A percentile compares a stretch with the other conserved stretches of the same genome.
Conservation (phyloP, 1,139 yeast species). For the Yamadazyma blattariae region DNA sequence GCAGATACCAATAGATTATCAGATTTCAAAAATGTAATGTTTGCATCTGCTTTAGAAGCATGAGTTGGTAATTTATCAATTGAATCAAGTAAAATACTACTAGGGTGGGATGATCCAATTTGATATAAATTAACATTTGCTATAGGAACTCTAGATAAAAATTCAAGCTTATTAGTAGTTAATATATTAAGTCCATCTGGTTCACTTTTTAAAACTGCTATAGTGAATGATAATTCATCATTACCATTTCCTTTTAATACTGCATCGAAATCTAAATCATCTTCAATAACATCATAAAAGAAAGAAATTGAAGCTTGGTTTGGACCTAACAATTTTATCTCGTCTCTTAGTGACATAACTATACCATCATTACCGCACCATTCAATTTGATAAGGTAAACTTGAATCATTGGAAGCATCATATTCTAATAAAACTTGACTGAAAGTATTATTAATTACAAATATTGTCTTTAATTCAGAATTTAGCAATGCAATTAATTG, state of each 20-base stretch:
- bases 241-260: constrained; percentile 20
- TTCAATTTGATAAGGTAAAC: constrained; percentile 43
- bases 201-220: constrained; percentile 48
- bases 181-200: constrained; percentile 71
- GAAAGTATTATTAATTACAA: constrained; percentile 53
- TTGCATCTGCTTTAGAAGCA: constrained; percentile 84
- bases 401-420: constrained; percentile 35
- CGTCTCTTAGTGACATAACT: constrained; percentile 58
- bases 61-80: constrained; percentile 67
- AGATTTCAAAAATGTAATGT: constrained; percentile 55
- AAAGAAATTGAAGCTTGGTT: constrained; percentile 55
- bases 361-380: constrained; percentile 93
- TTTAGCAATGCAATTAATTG: constrained; percentile 59
- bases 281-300: constrained; percentile 38
- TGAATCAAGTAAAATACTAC: constrained; percentile 81
- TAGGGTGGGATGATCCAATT: constrained; percentile 81
- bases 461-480: constrained; percentile 39
- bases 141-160: constrained; percentile 62
- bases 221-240: constrained; percentile 28
- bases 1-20: constrained; percentile 56
- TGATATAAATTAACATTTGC: constrained; percentile 63
- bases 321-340: constrained; percentile 70
- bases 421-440: constrained; percentile 53
- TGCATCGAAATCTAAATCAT: constrained; percentile 31
- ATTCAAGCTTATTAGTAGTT: constrained; percentile 57